Evolutionary conservation across 371 early-diverging fungal species (phyloP), one percentile per base, ranked within the genome.

Genomic region (Apophysomyces sp.): DNA sequence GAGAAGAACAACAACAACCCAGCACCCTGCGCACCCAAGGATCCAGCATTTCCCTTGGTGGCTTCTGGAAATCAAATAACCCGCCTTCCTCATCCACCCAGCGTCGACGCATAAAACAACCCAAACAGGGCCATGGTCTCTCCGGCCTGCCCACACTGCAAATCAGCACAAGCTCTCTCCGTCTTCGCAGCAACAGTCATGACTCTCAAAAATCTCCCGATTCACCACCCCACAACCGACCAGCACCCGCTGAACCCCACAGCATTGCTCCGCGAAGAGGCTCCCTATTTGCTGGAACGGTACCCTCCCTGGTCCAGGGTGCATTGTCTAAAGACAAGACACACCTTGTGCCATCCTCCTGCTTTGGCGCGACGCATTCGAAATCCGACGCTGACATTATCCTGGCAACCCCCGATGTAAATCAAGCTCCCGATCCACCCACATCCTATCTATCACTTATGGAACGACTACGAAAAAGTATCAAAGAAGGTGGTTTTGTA

Each of bases 401-500:
- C 21, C 49, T 44, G 8, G 49, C 49, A n/a, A 44, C 49, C 4
- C 49, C 49, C 49, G 24, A 4, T 21, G 3, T 21, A 8, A 44
- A 8, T 21, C 21, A n/a, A 21, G 9, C 21, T 41, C 11, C 26
- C n/a, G 21, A 8, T 5, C 8, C 3, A 7, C 49, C 49, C 49
- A 59, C 24, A 44, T 9, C 3, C 54, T 53, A 28, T 13, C 18
- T 26, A 12, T 16, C 5, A 4, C 51, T 72, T 0, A 67, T 69
- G 55, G 37, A 67, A 12, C 57, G 68, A 5, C n/a, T 72, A 1
- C 37, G 52, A 6, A 58, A 60, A 37, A 63, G 68, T 36, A 70
- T 76, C 60, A 51, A 53, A n/a, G 41, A 67, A n/a, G 76, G 76
- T 21, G 73, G 73, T 11, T 68, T 66, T 54, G 26, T 76, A 7